Percentiles rank a stretch among this genome's conserved stretches.
Conservation (phyloP, 169 alveolate genomes). For the Cryptosporidium felis region DNA sequence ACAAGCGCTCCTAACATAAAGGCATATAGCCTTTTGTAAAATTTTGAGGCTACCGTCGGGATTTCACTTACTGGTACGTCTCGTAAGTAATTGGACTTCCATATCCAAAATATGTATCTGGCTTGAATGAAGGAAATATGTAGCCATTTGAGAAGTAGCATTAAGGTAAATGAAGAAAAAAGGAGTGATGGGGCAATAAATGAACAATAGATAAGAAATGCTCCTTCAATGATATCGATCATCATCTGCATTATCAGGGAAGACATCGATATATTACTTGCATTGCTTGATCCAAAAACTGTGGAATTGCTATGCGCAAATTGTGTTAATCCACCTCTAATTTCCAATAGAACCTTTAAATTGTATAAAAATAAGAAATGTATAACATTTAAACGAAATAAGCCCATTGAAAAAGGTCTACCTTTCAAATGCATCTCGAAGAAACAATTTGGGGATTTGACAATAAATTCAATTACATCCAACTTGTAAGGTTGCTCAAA, state of each 20-base stretch:
- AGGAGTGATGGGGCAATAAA: conserved; percentile 28
- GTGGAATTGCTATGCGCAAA: conserved; percentile 24
- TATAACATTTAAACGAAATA: conserved; percentile 15
- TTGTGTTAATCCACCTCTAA: conserved; percentile 59
- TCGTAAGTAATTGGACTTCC: conserved; percentile 43
- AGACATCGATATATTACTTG: background rate
- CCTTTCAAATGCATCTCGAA: conserved; percentile 11
- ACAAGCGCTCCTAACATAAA: conserved; percentile 10
- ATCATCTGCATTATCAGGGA: conserved; percentile 23
- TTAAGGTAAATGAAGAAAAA: conserved; percentile 35
- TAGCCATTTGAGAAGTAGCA: conserved; percentile 64
- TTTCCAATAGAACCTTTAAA: conserved; percentile 67
- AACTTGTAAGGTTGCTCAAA: background rate
- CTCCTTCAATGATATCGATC: conserved; percentile 24
- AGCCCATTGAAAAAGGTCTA: conserved; percentile 20
- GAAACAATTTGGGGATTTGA: conserved; percentile 4
- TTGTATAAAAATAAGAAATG: conserved; percentile 56
- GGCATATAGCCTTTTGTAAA: conserved; percentile 36
- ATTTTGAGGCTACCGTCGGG: background rate
- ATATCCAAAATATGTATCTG: conserved; percentile 27
- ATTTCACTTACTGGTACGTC: conserved; percentile 2
- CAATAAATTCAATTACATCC: background rate
- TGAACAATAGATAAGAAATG: conserved; percentile 34
- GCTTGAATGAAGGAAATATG: conserved; percentile 25
- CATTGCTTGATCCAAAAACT: background rate